Evolutionary conservation across 192 early-diverging fungal genomes (phyloP), one percentile per base, ranked within the genome.

Genomic region (Dispira simplex): DNA sequence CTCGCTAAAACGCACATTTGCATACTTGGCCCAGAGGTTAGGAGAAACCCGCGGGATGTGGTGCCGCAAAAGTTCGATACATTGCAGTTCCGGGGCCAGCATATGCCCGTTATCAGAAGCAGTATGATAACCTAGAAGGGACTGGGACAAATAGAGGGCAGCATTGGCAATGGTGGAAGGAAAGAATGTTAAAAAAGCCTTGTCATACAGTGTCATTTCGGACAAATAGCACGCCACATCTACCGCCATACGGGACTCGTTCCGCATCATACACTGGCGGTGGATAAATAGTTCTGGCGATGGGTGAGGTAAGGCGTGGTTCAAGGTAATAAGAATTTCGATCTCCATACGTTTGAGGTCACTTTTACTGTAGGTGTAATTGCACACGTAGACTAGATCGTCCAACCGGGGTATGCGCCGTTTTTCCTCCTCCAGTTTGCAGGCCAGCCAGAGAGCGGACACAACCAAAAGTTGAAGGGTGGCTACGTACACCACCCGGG

Each of bases 261-360:
- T 69, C 10, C 66, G 49, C 65, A 67, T 59, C 62, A 71, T 67
- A 0, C 68, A 51, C 46, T 67, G 67, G 62, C 71, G 70, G 46
- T 74, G 70, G 52, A 74, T 32, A 56, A 74, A 74, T 1, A 70
- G 67, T 43, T 71, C 73, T 32, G 73, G 69, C 6, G 69, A 68
- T 2, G 73, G 73, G 27, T 74, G 69, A 32, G 69, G 69, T 13
- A 74, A 44, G 32, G 65, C 62, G 25, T 74, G 71, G 28, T 74
- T 70, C 2, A 74, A 65, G 0, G 73, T 74, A 48, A 66, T 69
- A 52, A 74, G 65, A 12, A 74, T 67, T 57, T 74, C 69, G 23
- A 69, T 46, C 48, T 74, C 73, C 73, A 74, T 74, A 1, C 69
- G 70, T 27, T 71, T 74, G 23, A 74, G 68, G 0, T 69, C 69